Evolutionary conservation across 805 yeast species (phyloP), one percentile per base, ranked within the genome.

Genomic region (Myxozyma mucilagina): DNA sequence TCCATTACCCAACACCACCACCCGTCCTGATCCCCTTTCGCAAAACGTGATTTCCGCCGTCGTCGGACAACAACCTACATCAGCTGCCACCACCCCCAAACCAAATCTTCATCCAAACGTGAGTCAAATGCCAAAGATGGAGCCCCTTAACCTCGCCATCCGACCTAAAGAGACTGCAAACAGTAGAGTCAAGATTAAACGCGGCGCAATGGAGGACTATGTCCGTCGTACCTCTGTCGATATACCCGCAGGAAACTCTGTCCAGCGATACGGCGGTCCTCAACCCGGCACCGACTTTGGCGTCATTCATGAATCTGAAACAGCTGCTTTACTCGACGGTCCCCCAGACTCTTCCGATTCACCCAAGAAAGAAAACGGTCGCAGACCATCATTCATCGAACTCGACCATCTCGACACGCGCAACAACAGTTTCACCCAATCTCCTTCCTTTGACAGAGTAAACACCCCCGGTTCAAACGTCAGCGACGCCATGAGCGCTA

Each of bases 141-240:
- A 80, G 60, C 87, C 88, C 3, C 80, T 82, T 49, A 87, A 87
- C 71, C 82, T 82, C 18, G 93, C 93, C 1, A 75, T 82, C 20
- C 86, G 87, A 68, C 93, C 93, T 4, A 74, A 82, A 56, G 81
- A 79, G 56, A 86, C 90, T 1, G 78, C 78, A 47, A 86, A 84
- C 68, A 64, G 84, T 31, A 86, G 84, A 70, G 87, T 87, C 43
- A 85, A 84, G 29, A 87, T 87, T 70, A 87, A 87, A 73, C 47
- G 47, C 10, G 67, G 65, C 38, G 67, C 65, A 2, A 63, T 63
- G 67, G 67, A 63, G 34, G 62, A 63, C 32, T 63, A 63, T 35
- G 67, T 63, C 18, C 64, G 67, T 10, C 65, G 67, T n/a, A 34
- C 59, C 34, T 63, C 67, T 6, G 9, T 56, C 43, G 67, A 63